Evolutionary conservation across 2,329 filamentous ascomycete species (phyloP).

Genomic region (Colletotrichum cuscutae): DNA sequence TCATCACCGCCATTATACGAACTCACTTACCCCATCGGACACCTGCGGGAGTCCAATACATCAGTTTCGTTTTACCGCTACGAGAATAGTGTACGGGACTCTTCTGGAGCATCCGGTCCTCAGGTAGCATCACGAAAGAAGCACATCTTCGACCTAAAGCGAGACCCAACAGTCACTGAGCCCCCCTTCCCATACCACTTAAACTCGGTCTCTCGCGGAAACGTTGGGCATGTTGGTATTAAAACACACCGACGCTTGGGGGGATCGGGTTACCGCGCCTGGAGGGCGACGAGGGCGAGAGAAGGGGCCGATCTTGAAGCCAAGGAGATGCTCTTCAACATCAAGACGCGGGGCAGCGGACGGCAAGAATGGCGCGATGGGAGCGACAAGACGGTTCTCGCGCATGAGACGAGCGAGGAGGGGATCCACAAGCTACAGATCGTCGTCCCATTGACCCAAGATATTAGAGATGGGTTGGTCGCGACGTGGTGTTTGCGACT

Average conservation of each 20-base stretch:
- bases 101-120: constrained; percentile 30
- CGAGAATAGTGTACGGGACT: constrained; percentile 38
- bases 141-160: constrained; percentile 49
- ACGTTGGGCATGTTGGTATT: constrained; percentile 43
- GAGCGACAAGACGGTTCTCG: constrained; percentile 40
- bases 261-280: constrained; percentile 41
- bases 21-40: constrained; percentile 47
- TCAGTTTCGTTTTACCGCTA: constrained; percentile 45
- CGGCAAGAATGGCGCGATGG: constrained; percentile 46
- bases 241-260: constrained; percentile 40
- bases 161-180: constrained; percentile 40
- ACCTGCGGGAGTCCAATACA: constrained; percentile 45
- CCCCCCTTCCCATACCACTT: constrained; percentile 46
- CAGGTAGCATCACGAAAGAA: constrained; percentile 42
- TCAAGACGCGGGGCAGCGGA: constrained; percentile 37
- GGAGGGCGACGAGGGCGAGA: constrained; percentile 9
- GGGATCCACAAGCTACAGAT: constrained; percentile 44
- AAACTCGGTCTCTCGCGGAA: constrained; percentile 43
- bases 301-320: constrained; percentile 35
- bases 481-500: constrained; percentile 48
- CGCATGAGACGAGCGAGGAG: constrained; percentile 44
- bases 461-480: constrained; percentile 46
- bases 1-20: constrained; percentile 48
- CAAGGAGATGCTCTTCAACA: constrained; percentile 41
- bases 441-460: constrained; percentile 41